phyloP scores from a whole-genome alignment of 805 yeast genomes.

The Wickerhamiella nectarea region DNA sequence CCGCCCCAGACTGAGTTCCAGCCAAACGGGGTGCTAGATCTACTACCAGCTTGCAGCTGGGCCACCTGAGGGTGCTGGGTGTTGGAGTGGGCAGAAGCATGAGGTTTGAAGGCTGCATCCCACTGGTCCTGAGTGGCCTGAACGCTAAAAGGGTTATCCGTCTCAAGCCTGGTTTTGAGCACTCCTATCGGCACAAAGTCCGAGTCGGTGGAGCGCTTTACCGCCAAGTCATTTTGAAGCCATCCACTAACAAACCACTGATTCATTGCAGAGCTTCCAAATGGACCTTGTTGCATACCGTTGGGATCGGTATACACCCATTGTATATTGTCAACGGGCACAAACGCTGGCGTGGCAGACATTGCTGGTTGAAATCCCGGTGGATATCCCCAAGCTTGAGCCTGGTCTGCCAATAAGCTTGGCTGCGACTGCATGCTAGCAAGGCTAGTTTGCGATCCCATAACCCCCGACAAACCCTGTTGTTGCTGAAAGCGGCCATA shows the following conservation, averaged over 20 bases:
- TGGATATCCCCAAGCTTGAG: slow-evolving; percentile 7
- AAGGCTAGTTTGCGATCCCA: not conserved
- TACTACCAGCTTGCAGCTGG: not conserved
- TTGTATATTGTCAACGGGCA: slow-evolving; percentile 33
- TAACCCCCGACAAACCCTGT: slow-evolving; percentile 1
- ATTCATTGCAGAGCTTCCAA: slow-evolving; percentile 60
- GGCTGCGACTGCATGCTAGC: not conserved
- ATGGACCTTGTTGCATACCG: slow-evolving; percentile 71
- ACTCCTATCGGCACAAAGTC: slow-evolving; percentile 39
- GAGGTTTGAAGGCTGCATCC: slow-evolving; percentile 10
- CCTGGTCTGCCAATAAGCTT: not conserved
- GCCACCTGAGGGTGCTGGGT: not conserved
- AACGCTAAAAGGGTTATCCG: slow-evolving; percentile 46
- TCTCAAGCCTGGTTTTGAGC: slow-evolving; percentile 37
- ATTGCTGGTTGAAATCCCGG: slow-evolving; percentile 5
- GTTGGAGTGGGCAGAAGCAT: not conserved
- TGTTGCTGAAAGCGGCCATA: not conserved
- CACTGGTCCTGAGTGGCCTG: slow-evolving; percentile 12
- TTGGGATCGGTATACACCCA: slow-evolving; percentile 68
- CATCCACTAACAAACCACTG: slow-evolving; percentile 57
- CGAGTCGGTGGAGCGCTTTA: slow-evolving; percentile 46
- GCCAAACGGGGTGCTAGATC: slow-evolving; percentile 5
- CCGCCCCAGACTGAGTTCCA: slow-evolving; percentile 6
- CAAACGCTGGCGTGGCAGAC: not conserved
- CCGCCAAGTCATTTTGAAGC: slow-evolving; percentile 38